Evolutionary conservation across 164 flowering plant genomes (phyloP).

Genomic region (Vitis riparia): DNA sequence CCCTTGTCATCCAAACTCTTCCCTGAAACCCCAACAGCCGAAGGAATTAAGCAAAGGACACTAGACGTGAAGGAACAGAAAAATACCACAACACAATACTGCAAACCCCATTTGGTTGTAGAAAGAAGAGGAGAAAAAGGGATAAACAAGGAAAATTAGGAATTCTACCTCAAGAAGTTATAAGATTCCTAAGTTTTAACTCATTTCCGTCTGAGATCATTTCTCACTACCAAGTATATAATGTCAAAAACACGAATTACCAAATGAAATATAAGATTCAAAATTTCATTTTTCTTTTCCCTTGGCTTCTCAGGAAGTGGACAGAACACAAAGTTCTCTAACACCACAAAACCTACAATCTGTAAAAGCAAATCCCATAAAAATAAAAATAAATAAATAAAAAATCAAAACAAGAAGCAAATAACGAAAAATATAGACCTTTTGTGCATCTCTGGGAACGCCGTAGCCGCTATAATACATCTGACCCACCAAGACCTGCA

Average conservation of each 20-base stretch:
- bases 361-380: background rate
- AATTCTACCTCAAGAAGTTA: too few relatives aligned
- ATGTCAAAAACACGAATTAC: too few relatives aligned
- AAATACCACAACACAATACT: too few relatives aligned
- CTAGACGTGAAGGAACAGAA: background rate
- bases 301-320: too few relatives aligned
- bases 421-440: constrained; percentile 36
- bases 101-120: background rate
- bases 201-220: too few relatives aligned
- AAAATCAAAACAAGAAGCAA: background rate
- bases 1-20: constrained; percentile 74
- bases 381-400: background rate
- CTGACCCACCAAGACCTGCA: constrained; percentile 95
- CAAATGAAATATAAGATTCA: too few relatives aligned
- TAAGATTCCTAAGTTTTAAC: too few relatives aligned
- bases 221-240: too few relatives aligned
- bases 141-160: too few relatives aligned
- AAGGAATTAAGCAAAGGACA: background rate
- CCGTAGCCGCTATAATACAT: constrained; percentile 97
- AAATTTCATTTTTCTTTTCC: too few relatives aligned
- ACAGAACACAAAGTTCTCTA: background rate
- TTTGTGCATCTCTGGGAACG: constrained; percentile 58
- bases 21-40: constrained; percentile 49
- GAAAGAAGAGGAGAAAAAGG: background rate
- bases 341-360: background rate